Base-by-base conservation (phyloP, 495 filamentous ascomycete genomes). In the Annulohypoxylon moriforme region DNA sequence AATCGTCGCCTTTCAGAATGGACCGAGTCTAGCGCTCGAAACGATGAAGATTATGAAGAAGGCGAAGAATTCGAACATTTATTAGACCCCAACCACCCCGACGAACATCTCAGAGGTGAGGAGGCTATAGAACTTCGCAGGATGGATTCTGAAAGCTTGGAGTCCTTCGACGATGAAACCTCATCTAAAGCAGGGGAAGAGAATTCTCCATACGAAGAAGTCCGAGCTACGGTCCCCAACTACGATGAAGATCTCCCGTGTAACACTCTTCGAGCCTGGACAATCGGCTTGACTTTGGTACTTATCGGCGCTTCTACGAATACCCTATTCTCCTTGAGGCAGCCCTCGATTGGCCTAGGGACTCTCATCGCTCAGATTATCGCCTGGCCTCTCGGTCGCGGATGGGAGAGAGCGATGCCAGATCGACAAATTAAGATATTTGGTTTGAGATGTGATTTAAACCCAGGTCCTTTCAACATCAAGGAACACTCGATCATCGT, bases 381-480 rank as follows among this genome's bases (percentile, higher is more conserved):
- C 56, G 89, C 91, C 1, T 94, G 90, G 81, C 89, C 90, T 4
- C 76, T 93, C 1, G 91, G 91, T 8, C 87, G 88, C 34, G 86
- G 80, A 20, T 83, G 81, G 84, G 80, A 80, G 34, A 75, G 64
- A 38, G 71, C 80, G 34, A 75, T 85, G 38, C 91, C 91, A 10
- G 67, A 83, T 7, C 82, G 82, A 25, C 76, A 84, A 29, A 83
- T 88, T 72, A 81, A 63, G 36, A 75, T 88, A 16, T 88, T 91
- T 64, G 90, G 90, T 9, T 38, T 83, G 33, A 75, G 81, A 22
- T 87, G 83, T 75, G 85, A 83, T 25, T 69, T 92, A 33, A 93
- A 93, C 68, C 90, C 90, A 5, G 89, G 91, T 10, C 90, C 88
- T 44, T 94, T 94, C 81, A 94, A 93, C 76, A 87, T 92, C 78